Evolutionary conservation across 2,329 filamentous ascomycete species (phyloP).

Genomic region (Aspergillus versicolor): DNA sequence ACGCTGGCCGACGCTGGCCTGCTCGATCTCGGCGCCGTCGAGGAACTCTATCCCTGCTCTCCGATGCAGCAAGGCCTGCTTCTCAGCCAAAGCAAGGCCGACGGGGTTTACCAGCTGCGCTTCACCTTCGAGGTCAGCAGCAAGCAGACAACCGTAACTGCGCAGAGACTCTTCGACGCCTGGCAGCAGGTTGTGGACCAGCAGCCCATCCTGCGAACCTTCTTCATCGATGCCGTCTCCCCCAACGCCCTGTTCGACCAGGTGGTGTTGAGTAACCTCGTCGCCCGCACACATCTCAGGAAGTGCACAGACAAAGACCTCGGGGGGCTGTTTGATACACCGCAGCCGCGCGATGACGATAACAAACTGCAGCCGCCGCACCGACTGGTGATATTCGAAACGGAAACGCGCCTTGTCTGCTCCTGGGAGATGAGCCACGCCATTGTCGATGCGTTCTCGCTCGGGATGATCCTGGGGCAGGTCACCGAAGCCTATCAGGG

Average conservation of each 20-base stretch:
- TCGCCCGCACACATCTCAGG: too few species aligned
- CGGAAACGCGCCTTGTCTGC: too few species aligned
- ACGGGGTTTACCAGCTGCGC: too few species aligned
- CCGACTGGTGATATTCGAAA: conserved; percentile 28
- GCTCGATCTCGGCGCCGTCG: conserved; percentile 20
- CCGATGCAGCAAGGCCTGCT: conserved; percentile 38
- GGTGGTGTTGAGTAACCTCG: conserved; percentile 34
- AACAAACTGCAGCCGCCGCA: background rate
- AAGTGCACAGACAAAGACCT: too few species aligned
- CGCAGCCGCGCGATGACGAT: background rate
- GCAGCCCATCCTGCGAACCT: conserved; percentile 33
- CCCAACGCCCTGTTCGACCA: conserved; percentile 38
- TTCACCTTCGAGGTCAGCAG: too few species aligned
- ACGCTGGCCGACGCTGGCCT: background rate
- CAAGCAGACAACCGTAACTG: too few species aligned
- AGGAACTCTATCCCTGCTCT: conserved; percentile 38
- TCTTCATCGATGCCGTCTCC: conserved; percentile 35
- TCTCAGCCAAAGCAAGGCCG: too few species aligned
- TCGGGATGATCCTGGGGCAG: too few species aligned
- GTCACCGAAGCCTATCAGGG: too few species aligned
- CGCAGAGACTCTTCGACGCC: conserved; percentile 32
- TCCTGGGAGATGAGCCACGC: conserved; percentile 41
- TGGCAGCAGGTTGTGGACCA: conserved; percentile 34
- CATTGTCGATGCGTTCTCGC: too few species aligned
- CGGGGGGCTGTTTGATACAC: conserved; percentile 1